Evolutionary conservation across 2,329 filamentous ascomycete species (phyloP).

Genomic region (Pseudogymnoascus sp.): DNA sequence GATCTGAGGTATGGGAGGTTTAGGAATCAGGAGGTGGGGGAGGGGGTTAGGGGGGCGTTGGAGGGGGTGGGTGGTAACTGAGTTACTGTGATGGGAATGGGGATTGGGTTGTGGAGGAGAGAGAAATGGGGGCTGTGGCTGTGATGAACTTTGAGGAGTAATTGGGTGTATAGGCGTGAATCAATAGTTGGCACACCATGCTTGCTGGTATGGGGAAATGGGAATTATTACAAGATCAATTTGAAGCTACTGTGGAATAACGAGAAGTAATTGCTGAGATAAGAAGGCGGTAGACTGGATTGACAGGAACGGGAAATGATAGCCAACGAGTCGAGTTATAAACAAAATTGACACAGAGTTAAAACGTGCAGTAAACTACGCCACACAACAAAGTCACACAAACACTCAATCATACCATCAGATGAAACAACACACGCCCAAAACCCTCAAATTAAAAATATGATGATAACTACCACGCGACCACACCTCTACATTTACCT

Average conservation of each 20-base stretch:
- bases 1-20: slow-evolving; percentile 76
- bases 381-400: neutral
- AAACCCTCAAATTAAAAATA: neutral
- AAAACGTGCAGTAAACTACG: neutral
- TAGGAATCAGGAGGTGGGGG: slow-evolving; percentile 51
- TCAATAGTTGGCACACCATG: neutral
- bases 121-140: neutral
- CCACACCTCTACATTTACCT: neutral
- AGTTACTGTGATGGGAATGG: no score
- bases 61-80: slow-evolving; percentile 37
- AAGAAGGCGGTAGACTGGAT: no score
- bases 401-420: neutral
- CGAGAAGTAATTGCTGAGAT: neutral
- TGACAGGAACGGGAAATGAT: neutral
- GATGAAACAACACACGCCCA: neutral
- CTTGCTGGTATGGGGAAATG: neutral
- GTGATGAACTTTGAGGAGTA: neutral
- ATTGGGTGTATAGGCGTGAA: neutral
- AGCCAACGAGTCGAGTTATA: neutral
- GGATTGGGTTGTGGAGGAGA: neutral
- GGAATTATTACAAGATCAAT: neutral
- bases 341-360: neutral
- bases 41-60: slow-evolving; percentile 61
- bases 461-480: neutral
- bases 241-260: neutral